phyloP scores from a whole-genome alignment of 768 basidiomycete genomes.

The Harrya chromipes region DNA sequence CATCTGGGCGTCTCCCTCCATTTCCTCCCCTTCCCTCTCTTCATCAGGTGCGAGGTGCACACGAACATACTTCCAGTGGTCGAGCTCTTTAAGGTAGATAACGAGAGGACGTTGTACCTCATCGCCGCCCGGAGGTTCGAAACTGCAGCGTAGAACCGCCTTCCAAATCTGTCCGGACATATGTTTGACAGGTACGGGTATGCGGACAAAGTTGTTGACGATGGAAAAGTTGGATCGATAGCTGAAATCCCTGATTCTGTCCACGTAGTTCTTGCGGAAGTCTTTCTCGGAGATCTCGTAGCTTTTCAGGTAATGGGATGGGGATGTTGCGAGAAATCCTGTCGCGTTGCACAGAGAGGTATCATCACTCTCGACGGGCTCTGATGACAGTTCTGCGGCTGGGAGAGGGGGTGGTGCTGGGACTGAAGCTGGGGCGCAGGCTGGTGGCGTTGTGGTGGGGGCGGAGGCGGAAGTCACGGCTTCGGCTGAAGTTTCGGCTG shows the following conservation, averaged over 20 bases:
- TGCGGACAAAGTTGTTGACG: constrained; percentile 21
- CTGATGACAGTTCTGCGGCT: neutral
- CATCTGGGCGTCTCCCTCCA: neutral
- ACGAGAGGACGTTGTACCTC: constrained; percentile 18
- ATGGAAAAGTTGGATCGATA: constrained; percentile 18
- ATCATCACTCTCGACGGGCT: neutral
- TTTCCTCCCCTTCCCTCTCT: neutral
- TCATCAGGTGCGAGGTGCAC: constrained; percentile 7
- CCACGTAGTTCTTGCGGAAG: constrained; percentile 19
- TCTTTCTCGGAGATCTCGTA: constrained; percentile 21
- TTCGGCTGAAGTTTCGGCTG: no score
- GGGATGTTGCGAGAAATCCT: constrained; percentile 25
- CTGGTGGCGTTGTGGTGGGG: no score
- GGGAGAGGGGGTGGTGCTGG: neutral
- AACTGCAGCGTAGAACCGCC: constrained; percentile 24
- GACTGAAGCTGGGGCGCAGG: neutral
- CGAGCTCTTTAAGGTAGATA: constrained; percentile 21
- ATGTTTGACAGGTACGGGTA: constrained; percentile 18
- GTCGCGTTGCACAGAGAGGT: constrained; percentile 8
- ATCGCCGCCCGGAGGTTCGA: constrained; percentile 10
- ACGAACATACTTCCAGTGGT: constrained; percentile 12
- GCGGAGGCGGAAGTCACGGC: no score
- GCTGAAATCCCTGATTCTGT: constrained; percentile 8
- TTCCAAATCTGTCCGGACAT: constrained; percentile 15
- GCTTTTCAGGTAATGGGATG: constrained; percentile 17